phyloP scores from a whole-genome alignment of 2,329 filamentous ascomycete genomes.

The Pseudogymnoascus sp. region DNA sequence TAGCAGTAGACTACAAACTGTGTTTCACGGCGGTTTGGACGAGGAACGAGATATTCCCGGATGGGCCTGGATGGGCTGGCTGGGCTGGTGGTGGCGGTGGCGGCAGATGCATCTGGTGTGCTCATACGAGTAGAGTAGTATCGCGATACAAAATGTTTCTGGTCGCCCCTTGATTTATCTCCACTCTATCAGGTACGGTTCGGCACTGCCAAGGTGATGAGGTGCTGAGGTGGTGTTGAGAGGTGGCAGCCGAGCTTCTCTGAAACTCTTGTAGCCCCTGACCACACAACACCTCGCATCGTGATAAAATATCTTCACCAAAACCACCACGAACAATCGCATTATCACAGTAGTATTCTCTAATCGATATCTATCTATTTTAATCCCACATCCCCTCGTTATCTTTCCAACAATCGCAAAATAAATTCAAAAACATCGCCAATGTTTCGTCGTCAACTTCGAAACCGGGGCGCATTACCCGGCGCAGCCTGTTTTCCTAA shows the following conservation, averaged over 20 bases:
- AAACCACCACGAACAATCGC: not conserved
- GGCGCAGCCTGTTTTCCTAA: not conserved
- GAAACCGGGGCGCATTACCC: constrained; percentile 5
- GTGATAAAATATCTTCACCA: not conserved
- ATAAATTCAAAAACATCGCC: not conserved
- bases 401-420: not conserved
- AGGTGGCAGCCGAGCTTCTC: not conserved
- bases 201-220: not conserved
- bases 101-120: not conserved
- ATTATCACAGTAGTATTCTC: not conserved
- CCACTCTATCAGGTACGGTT: not conserved
- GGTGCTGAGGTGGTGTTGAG: not conserved
- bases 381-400: not conserved
- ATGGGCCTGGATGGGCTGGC: not conserved
- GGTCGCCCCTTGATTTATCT: not conserved
- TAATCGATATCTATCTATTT: not conserved
- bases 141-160: constrained; percentile 5
- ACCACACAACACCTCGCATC: not conserved
- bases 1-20: not conserved
- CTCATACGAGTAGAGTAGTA: not conserved
- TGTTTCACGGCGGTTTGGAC: not conserved
- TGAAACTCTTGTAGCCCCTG: constrained; percentile 1
- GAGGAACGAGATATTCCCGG: not conserved
- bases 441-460: not conserved
- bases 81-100: not conserved